Conservation (phyloP, 768 basidiomycete species). For the Trametes cingulata region DNA sequence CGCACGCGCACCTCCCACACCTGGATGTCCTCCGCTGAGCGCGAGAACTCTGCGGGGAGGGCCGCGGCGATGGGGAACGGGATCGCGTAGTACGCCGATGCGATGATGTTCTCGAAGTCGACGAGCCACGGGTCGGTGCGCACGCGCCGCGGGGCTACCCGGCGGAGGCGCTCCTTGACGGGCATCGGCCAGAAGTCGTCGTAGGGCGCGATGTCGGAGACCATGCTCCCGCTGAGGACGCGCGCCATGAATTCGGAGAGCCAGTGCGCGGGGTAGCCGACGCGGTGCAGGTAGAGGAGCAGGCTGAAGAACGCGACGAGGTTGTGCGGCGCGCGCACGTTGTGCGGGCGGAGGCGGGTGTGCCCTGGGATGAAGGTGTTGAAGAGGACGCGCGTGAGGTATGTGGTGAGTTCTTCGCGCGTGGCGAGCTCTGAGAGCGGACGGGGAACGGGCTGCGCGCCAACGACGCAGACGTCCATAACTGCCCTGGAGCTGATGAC, state of each 20-base stretch:
- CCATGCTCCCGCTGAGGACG: conserved; percentile 29
- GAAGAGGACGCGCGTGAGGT: conserved; percentile 38
- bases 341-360: conserved; percentile 22
- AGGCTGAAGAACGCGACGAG: conserved; percentile 37
- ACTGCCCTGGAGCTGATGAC: conserved; percentile 27
- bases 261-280: conserved; percentile 41
- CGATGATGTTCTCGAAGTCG: conserved; percentile 29
- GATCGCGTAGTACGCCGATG: conserved; percentile 22
- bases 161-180: conserved; percentile 13
- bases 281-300: conserved; percentile 34
- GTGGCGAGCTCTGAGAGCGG: conserved; percentile 26
- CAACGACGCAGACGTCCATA: conserved; percentile 2
- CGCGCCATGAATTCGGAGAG: conserved; percentile 35
- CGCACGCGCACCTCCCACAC: conserved; percentile 1
- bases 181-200: conserved; percentile 30
- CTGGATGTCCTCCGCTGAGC: conserved; percentile 17
- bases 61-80: conserved; percentile 21
- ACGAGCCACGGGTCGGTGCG: conserved; percentile 27
- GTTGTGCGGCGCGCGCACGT: conserved; percentile 37
- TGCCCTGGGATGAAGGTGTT: conserved; percentile 32
- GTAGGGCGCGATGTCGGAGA: conserved; percentile 33
- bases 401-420: conserved; percentile 33
- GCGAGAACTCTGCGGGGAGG: conserved; percentile 18
- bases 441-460: background rate
- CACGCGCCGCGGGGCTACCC: conserved; percentile 21